phyloP scores from a whole-genome alignment of 169 alveolate genomes.

The Plasmodium adleri region DNA sequence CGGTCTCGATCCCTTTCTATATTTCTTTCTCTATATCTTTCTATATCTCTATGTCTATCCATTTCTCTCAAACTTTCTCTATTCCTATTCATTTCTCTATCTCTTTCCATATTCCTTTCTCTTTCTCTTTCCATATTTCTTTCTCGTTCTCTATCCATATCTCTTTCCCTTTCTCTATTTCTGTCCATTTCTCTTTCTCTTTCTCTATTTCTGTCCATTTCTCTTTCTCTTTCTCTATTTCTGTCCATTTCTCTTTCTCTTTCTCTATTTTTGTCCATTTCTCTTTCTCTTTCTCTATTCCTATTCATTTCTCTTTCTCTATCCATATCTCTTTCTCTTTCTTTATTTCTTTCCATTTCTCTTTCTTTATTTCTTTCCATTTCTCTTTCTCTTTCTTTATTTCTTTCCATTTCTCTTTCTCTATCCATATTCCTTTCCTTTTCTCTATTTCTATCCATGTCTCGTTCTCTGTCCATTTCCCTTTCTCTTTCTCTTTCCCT shows the following conservation, averaged over 20 bases:
- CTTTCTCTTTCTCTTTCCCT: slow-evolving; percentile 20
- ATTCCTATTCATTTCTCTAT: slow-evolving; percentile 23
- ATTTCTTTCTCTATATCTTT: background rate
- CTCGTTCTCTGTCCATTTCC: slow-evolving; percentile 18
- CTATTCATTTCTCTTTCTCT: slow-evolving; percentile 4
- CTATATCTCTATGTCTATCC: slow-evolving; percentile 16
- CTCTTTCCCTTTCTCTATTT: background rate
- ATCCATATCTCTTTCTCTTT: slow-evolving; percentile 2
- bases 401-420: slow-evolving; percentile 27
- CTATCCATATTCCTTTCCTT: slow-evolving; percentile 12
- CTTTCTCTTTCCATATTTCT: slow-evolving; percentile 21
- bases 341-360: slow-evolving; percentile 16
- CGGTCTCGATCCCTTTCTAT: slow-evolving; percentile 7
- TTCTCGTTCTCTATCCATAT: background rate
- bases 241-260: slow-evolving; percentile 12
- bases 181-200: background rate
- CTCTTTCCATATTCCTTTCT: slow-evolving; percentile 7
- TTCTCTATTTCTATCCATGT: slow-evolving; percentile 6
- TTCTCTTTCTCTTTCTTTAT: slow-evolving; percentile 15
- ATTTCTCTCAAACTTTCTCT: slow-evolving; percentile 9
- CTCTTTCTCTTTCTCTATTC: slow-evolving; percentile 10
- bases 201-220: too few relatives aligned
- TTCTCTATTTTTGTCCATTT: background rate
- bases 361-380: slow-evolving; percentile 3
- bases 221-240: background rate